Conservation (phyloP, 108 stramenopile genomes). For the Skeletonema costatum region DNA sequence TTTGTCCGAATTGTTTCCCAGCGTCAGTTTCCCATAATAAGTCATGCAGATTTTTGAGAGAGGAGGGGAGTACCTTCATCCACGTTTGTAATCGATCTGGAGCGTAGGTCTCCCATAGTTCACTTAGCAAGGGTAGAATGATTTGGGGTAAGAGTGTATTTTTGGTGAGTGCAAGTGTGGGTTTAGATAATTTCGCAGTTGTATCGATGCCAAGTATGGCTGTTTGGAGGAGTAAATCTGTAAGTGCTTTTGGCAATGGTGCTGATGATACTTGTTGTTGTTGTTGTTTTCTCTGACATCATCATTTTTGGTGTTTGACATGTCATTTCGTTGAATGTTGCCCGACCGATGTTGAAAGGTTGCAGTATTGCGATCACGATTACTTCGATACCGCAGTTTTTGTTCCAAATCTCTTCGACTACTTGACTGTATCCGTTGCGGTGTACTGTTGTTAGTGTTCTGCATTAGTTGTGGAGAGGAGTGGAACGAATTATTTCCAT, state of each 20-base stretch:
- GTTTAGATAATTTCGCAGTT: slow-evolving; percentile 40
- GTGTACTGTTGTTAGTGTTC: background rate
- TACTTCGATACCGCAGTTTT: slow-evolving; percentile 12
- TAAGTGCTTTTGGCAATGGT: slow-evolving; percentile 19
- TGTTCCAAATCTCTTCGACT: slow-evolving; percentile 15
- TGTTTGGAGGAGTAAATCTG: slow-evolving; percentile 39
- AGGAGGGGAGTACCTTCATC: slow-evolving; percentile 39
- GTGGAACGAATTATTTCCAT: slow-evolving; percentile 8
- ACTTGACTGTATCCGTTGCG: background rate
- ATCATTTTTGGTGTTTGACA: background rate
- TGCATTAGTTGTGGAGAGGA: slow-evolving; percentile 8
- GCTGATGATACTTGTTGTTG: background rate
- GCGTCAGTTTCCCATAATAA: slow-evolving; percentile 38
- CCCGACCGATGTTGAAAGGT: slow-evolving; percentile 6
- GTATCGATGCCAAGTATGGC: slow-evolving; percentile 43
- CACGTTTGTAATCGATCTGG: slow-evolving; percentile 41
- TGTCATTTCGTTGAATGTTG: background rate
- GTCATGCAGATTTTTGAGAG: slow-evolving; percentile 20
- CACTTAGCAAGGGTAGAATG: slow-evolving; percentile 23
- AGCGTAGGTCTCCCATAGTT: slow-evolving; percentile 35
- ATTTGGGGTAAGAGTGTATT: slow-evolving; percentile 36
- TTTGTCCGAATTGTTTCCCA: slow-evolving; percentile 25
- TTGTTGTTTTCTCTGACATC: background rate
- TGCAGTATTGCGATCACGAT: background rate
- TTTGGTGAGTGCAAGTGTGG: slow-evolving; percentile 26